Percentiles rank a stretch among this genome's conserved stretches.
Evolutionary conservation across 2,329 filamentous ascomycete genomes (phyloP).

Genomic region (Rhytidhysteron rufulum): DNA sequence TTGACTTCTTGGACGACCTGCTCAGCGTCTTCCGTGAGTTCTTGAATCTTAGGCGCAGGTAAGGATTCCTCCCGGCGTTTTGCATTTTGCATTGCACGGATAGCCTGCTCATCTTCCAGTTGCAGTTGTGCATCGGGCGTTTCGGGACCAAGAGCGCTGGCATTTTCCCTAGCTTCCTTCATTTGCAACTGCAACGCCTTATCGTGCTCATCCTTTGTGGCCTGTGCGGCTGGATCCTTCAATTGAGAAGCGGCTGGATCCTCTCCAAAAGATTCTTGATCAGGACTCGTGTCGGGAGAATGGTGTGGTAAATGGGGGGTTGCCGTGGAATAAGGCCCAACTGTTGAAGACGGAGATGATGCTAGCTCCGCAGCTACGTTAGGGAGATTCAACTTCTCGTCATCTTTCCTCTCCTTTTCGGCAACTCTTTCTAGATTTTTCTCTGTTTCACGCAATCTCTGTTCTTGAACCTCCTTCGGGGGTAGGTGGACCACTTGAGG

Average conservation of each 20-base stretch:
- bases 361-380: constrained; percentile 27
- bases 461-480: constrained; percentile 48
- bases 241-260: constrained; percentile 21
- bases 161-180: constrained; percentile 40
- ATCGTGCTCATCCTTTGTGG: constrained; percentile 53
- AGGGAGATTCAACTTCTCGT: constrained; percentile 27
- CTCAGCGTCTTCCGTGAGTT: constrained; percentile 22
- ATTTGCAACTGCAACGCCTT: constrained; percentile 48
- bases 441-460: constrained; percentile 40
- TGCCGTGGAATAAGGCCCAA: constrained; percentile 65
- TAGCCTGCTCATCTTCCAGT: constrained; percentile 51
- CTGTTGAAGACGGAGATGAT: constrained; percentile 61
- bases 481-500: constrained; percentile 46
- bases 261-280: constrained; percentile 52
- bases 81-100: constrained; percentile 31
- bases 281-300: constrained; percentile 72
- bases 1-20: constrained; percentile 11
- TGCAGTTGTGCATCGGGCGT: constrained; percentile 59
- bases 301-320: constrained; percentile 66
- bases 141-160: constrained; percentile 42
- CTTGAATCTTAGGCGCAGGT: constrained; percentile 9
- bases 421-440: constrained; percentile 33
- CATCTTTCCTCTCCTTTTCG: constrained; percentile 37
- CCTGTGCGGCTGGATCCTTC: constrained; percentile 33
- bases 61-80: constrained; percentile 22